Percentiles rank a stretch among this genome's conserved stretches.
Evolutionary conservation across 2,329 filamentous ascomycete genomes (phyloP).

Genomic region (Phoma herbarum): DNA sequence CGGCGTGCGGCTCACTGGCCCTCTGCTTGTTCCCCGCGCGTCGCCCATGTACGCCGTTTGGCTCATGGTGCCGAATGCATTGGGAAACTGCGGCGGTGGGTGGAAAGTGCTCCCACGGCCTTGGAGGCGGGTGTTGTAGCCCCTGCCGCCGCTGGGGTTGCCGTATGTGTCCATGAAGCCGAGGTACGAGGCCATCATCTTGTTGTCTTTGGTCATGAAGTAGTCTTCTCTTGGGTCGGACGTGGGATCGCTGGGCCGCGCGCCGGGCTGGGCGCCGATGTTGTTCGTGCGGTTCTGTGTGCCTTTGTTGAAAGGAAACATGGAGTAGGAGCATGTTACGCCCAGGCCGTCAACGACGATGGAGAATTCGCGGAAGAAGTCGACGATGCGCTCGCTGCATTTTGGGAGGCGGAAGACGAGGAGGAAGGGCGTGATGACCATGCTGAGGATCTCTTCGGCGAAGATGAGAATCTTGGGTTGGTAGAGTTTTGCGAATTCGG

Average conservation of each 20-base stretch:
- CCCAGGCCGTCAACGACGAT: slow-evolving; percentile 96
- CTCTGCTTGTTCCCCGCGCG: slow-evolving; percentile 39
- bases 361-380: slow-evolving; percentile 98
- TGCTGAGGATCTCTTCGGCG: slow-evolving; percentile 88
- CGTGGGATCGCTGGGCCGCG: slow-evolving; percentile 57
- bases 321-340: slow-evolving; percentile 95
- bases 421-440: slow-evolving; percentile 89
- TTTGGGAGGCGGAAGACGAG: slow-evolving; percentile 86
- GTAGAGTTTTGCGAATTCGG: slow-evolving; percentile 89
- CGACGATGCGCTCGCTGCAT: slow-evolving; percentile 90
- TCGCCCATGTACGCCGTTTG: slow-evolving; percentile 63
- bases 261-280: slow-evolving; percentile 49
- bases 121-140: slow-evolving; percentile 51
- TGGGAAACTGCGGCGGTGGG: slow-evolving; percentile 78
- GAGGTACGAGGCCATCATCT: slow-evolving; percentile 97
- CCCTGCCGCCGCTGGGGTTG: slow-evolving; percentile 36
- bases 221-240: slow-evolving; percentile 82
- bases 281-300: slow-evolving; percentile 59
- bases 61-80: slow-evolving; percentile 60
- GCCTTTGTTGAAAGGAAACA: slow-evolving; percentile 94
- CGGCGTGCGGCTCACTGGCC: slow-evolving; percentile 34
- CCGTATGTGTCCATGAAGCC: slow-evolving; percentile 92
- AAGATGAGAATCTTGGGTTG: slow-evolving; percentile 94
- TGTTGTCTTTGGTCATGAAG: slow-evolving; percentile 93
- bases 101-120: slow-evolving; percentile 69